phyloP scores from a whole-genome alignment of 768 basidiomycete species.

The Paxillus ammoniavirescens region DNA sequence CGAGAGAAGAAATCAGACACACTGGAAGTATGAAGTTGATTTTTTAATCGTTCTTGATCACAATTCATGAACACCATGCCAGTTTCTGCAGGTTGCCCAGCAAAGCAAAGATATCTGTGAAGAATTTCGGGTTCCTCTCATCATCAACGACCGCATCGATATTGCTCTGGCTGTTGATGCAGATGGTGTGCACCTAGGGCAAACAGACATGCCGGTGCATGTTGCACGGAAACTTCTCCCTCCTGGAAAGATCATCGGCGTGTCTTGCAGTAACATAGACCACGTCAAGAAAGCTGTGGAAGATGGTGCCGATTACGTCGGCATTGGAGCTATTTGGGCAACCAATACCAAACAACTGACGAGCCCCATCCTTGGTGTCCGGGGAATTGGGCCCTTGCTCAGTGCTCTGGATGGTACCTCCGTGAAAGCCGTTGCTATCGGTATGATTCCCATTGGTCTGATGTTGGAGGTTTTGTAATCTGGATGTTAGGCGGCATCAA shows the following conservation, averaged over 20 bases:
- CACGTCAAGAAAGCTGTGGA: constrained; percentile 63
- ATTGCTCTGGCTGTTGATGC: constrained; percentile 77
- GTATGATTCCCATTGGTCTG: constrained; percentile 39
- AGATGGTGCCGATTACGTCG: constrained; percentile 79
- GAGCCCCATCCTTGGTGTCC: constrained; percentile 63
- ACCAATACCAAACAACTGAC: constrained; percentile 79
- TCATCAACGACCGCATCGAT: constrained; percentile 89
- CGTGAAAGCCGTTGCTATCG: constrained; percentile 81
- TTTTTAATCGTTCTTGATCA: neutral
- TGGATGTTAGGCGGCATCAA: constrained; percentile 79
- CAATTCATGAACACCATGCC: neutral
- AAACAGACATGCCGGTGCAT: constrained; percentile 76
- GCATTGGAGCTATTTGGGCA: constrained; percentile 81
- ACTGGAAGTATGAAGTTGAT: constrained; percentile 56
- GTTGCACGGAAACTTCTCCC: constrained; percentile 71
- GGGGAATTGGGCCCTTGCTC: constrained; percentile 69
- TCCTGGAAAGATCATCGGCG: constrained; percentile 68
- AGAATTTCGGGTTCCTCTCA: constrained; percentile 73
- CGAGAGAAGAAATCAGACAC: constrained; percentile 86
- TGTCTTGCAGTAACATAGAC: constrained; percentile 68
- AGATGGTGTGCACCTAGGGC: constrained; percentile 86
- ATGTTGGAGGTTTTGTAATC: neutral
- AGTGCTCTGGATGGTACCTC: constrained; percentile 58
- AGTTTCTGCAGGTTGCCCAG: constrained; percentile 79
- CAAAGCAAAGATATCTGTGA: constrained; percentile 71